phyloP scores from a whole-genome alignment of 306 rosid species.

The Prunus mongolica region DNA sequence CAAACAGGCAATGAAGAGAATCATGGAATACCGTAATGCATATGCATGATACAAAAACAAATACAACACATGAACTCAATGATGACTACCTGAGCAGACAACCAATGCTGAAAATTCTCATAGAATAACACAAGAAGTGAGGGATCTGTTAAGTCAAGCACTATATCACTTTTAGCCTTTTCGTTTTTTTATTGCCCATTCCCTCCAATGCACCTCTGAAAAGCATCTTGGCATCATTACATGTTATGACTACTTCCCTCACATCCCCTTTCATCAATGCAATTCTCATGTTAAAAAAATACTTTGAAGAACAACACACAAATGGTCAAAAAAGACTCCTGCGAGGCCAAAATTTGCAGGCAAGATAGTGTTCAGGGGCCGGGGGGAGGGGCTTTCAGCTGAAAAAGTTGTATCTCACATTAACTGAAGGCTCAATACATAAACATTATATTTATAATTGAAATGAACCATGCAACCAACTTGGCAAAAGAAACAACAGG shows the following conservation, averaged over 20 bases:
- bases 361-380: neutral
- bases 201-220: neutral
- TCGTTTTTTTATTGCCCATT: neutral
- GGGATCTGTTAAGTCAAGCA: neutral
- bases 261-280: neutral
- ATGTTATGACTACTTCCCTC: neutral
- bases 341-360: too few species aligned
- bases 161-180: neutral
- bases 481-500: neutral
- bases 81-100: neutral
- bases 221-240: neutral
- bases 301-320: neutral
- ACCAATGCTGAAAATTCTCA: neutral
- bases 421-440: neutral
- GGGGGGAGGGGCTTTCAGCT: neutral
- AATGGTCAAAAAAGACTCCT: neutral
- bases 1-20: neutral
- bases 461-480: neutral
- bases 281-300: neutral
- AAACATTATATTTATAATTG: neutral
- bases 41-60: neutral
- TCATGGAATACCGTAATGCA: too few species aligned
- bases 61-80: neutral
- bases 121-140: neutral
- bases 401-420: neutral